Evolutionary conservation across 176 grass and related monocot species (phyloP).

Genomic region (Triticum aestivum): IWGSC_CS_RefSeq_v2.1 NC_057801.1:557315764-557316263

Average conservation of each 20-base stretch:
- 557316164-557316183: not conserved
- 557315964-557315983: conserved; percentile 87
- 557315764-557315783: not conserved
- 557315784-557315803: not conserved
- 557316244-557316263: not conserved
- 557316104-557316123: not conserved
- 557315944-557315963: conserved; percentile 74
- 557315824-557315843: not conserved
- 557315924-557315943: conserved; percentile 76
- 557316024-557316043: conserved; percentile 62
- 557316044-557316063: conserved; percentile 79
- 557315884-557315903: conserved; percentile 91
- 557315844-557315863: conserved; percentile 23
- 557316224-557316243: not conserved
- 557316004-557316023: conserved; percentile 60
- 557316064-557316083: conserved; percentile 41
- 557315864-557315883: conserved; percentile 62
- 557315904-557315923: conserved; percentile 90
- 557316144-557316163: not conserved
- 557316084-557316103: not conserved
- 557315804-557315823: not conserved
- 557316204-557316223: no score
- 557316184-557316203: not conserved
- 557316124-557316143: not conserved
- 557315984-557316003: conserved; percentile 44